Percentiles rank a stretch among this genome's conserved stretches.
Evolutionary conservation across 495 filamentous ascomycete species (phyloP).

Genomic region (Penicillium steckii): DNA sequence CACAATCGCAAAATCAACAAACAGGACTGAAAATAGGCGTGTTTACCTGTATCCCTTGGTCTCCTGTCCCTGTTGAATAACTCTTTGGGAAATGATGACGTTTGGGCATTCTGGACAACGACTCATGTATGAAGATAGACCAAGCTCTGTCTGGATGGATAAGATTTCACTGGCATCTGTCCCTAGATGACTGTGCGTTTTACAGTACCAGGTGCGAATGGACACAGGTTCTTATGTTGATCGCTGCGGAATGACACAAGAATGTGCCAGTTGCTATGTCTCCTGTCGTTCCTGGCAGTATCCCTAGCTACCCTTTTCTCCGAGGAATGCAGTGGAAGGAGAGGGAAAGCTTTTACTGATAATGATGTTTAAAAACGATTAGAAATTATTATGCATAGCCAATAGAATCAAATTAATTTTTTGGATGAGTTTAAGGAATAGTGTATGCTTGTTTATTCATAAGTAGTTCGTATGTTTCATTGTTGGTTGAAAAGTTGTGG

Average conservation of each 20-base stretch:
- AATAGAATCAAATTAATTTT: too few species aligned
- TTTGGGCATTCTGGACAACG: slow-evolving; percentile 16
- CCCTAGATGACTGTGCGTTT: neutral
- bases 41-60: slow-evolving; percentile 20
- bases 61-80: slow-evolving; percentile 1
- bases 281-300: slow-evolving; percentile 6
- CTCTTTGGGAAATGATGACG: slow-evolving; percentile 11
- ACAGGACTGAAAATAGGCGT: slow-evolving; percentile 10
- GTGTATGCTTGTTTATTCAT: too few species aligned
- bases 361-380: too few species aligned
- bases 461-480: too few species aligned
- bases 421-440: too few species aligned
- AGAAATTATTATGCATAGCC: too few species aligned
- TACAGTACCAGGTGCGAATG: neutral
- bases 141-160: neutral
- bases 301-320: slow-evolving; percentile 21
- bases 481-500: too few species aligned
- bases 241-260: slow-evolving; percentile 22
- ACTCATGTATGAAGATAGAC: neutral
- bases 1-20: slow-evolving; percentile 1
- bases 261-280: slow-evolving; percentile 25
- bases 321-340: slow-evolving; percentile 15
- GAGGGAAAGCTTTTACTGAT: too few species aligned
- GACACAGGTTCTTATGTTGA: slow-evolving; percentile 1
- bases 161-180: slow-evolving; percentile 22